Base-by-base conservation (phyloP, 1,284 basidiomycete genomes). In the Caloboletus inedulis region DNA sequence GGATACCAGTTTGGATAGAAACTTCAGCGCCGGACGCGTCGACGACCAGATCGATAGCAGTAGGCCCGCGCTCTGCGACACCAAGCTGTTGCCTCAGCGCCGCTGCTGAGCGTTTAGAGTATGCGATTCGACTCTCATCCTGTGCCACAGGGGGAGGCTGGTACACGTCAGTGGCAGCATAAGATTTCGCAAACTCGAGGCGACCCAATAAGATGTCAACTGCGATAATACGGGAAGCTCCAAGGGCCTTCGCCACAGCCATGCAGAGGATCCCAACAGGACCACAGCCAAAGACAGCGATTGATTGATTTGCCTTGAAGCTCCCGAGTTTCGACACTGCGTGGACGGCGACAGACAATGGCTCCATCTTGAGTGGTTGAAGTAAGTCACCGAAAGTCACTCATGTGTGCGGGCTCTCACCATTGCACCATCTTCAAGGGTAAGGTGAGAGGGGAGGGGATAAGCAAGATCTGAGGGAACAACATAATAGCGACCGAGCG, bases 241-340 rank as follows among this genome's bases (percentile, higher is more conserved):
- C 93, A 49, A 95, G 76, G 3, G 92, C 94, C 66, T 88, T 93
- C 27, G 93, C 93, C 21, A 94, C 93, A 4, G 91, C 94, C 85
- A 95, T 94, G 67, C 85, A 89, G 33, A 98, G 81, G 18, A 98
- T 78, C 27, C 94, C 94, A 57, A 98, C 91, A 8, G 95, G 95
- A 2, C 96, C 95, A 55, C 94, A 96, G 25, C 87, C 87, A 62
- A 96, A 94, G 53, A 98, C 76, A 23, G 81, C 82, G 56, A 94
- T 82, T 41, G 82, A 82, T 69, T 91, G 83, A 64, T 82, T 83
- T 34, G 88, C 75, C 47, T 80, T 81, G 68, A 97, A 78, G 35
- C 79, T 74, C 21, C 88, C 94, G 35, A 94, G 77, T 61, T 81
- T 89, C 43, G 84, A 81, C 31, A 97, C 87, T 1, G 91, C 86